A percentile compares a stretch with the other conserved stretches of the same genome.
Conservation (phyloP, 495 filamentous ascomycete species). For the Aspergillus ostianus region DNA sequence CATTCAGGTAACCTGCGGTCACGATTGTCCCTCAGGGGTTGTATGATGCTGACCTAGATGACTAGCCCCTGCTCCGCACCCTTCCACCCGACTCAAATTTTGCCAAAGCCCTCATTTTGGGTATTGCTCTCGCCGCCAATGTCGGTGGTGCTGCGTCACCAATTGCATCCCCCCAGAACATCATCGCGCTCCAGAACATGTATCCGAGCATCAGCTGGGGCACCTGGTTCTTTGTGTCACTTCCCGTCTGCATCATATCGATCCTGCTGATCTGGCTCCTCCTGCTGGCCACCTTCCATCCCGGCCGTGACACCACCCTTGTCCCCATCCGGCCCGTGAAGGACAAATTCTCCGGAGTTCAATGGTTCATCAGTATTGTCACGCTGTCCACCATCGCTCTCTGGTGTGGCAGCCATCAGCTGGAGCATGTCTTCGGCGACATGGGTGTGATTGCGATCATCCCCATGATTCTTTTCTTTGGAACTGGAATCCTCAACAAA, state of each 20-base stretch:
- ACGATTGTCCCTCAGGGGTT: neutral
- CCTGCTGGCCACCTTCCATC: constrained; percentile 79
- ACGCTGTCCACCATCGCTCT: constrained; percentile 85
- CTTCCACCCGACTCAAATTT: constrained; percentile 86
- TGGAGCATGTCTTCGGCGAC: constrained; percentile 86
- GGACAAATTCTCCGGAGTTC: constrained; percentile 82
- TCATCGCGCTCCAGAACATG: constrained; percentile 96
- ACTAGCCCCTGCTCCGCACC: constrained; percentile 89
- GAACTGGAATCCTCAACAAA: constrained; percentile 94
- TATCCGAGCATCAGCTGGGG: constrained; percentile 84
- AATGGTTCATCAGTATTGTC: constrained; percentile 87
- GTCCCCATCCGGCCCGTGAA: constrained; percentile 85
- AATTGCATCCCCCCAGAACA: constrained; percentile 95
- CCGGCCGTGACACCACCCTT: constrained; percentile 81
- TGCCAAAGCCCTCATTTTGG: constrained; percentile 91
- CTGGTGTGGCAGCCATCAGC: constrained; percentile 89
- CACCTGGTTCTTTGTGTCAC: constrained; percentile 92
- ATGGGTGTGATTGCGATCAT: constrained; percentile 99
- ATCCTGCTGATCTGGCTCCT: constrained; percentile 88
- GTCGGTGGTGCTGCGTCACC: constrained; percentile 95
- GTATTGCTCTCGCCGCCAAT: constrained; percentile 92
- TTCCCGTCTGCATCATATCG: constrained; percentile 89
- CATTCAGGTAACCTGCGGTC: constrained; percentile 61
- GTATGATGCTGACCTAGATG: constrained; percentile 13
- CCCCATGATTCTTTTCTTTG: constrained; percentile 93